Conservation (phyloP, 495 filamentous ascomycete species). For the Acidomyces sp. region DNA sequence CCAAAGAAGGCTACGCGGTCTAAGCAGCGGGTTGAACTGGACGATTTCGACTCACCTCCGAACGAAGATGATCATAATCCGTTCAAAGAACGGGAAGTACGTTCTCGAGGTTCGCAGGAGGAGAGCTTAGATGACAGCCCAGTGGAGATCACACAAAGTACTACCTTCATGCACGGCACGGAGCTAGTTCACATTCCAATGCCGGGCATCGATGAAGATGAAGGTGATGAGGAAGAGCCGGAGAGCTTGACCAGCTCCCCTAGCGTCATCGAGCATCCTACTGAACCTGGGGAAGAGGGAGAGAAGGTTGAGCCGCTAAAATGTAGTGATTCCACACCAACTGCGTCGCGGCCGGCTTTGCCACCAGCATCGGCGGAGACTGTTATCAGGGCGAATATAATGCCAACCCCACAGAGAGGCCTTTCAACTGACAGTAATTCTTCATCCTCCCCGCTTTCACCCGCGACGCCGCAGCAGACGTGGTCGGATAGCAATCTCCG, state of each 20-base stretch:
- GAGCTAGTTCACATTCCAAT: conserved; percentile 20
- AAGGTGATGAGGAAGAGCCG: conserved; percentile 7
- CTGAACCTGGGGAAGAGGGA: background rate
- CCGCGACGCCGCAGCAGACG: conserved; percentile 24
- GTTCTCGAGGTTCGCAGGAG: background rate
- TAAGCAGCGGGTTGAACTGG: conserved; percentile 32
- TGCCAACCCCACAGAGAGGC: conserved; percentile 1
- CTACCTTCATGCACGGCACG: conserved; percentile 16
- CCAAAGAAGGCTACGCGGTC: conserved; percentile 41
- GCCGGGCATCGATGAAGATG: conserved; percentile 20
- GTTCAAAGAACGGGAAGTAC: conserved; percentile 24
- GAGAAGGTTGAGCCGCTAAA: background rate
- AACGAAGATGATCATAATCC: conserved; percentile 25
- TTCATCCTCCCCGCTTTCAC: conserved; percentile 46
- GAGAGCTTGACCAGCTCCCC: conserved; percentile 14
- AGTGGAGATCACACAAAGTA: conserved; percentile 46
- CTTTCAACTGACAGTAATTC: conserved; percentile 29
- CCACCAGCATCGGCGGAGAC: conserved; percentile 5
- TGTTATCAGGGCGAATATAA: background rate
- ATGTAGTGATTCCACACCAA: conserved; percentile 9
- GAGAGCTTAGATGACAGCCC: conserved; percentile 57
- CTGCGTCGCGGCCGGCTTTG: conserved; percentile 1
- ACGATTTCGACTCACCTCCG: conserved; percentile 35
- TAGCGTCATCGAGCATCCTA: conserved; percentile 12
- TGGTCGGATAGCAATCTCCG: conserved; percentile 81